Base-by-base conservation (phyloP, 2,329 filamentous ascomycete species). In the Colletotrichum acutatum region DNA sequence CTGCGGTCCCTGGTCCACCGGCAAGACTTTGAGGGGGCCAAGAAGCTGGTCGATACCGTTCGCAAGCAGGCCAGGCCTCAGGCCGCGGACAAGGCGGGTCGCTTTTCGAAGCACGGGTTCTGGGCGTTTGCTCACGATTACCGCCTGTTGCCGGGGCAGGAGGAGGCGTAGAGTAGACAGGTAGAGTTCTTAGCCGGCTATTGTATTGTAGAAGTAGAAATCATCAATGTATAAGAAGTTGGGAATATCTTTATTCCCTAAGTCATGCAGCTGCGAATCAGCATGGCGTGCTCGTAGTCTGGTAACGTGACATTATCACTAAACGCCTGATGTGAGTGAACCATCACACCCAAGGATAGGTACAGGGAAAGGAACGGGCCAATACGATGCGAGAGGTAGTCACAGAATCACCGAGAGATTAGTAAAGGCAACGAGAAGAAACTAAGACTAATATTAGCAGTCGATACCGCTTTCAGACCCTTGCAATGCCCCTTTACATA, bases 81-180 rank as follows among this genome's bases (percentile, higher is more conserved):
- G 66, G 61, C 59, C 66, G 72, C 26, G 60, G 65, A 34, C 16
- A 58, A 66, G 30, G 65, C 60, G 5, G 76, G 72, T 46, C 80
- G 85, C 72, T 84, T 83, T 68, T 88, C 85, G 84, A 83, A 78
- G 56, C 87, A 89, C 71, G 81, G 83, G 66, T 89, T 89, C 74
- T 89, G 87, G 87, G 83, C 81, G 70, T 69, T 86, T 61, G 87
- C 86, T 19, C 76, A 80, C 70, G 79, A 84, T 49, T 78, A 84
- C 37, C 81, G 83, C 0, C 75, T 88, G 60, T 57, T 88, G 22
- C 42, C 42, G 19, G 42, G 42, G 19, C 42, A 49, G 3, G 75
- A 78, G 32, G 64, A 70, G 1, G 32, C 37, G 16, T 58, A 59
- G n/a, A 53, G 19, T 49, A 42, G 22, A 42, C 6, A 11, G 22